Percentiles rank a stretch among this genome's conserved stretches.
Evolutionary conservation across 139 green algal genomes (phyloP).

Genomic region (Penium margaritaceum): DNA sequence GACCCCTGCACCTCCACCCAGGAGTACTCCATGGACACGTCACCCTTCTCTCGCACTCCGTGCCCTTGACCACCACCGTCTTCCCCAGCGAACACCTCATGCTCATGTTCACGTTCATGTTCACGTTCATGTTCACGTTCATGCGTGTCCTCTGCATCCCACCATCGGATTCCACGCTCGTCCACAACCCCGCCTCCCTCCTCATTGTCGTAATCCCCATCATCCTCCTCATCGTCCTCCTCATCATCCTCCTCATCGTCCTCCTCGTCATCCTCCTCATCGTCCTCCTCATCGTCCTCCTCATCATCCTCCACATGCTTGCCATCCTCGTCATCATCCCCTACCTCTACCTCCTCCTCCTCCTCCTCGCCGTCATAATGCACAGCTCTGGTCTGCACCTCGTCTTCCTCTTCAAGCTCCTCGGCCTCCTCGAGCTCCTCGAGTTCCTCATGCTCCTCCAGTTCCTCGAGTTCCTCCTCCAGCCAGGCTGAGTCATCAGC

Average conservation of each 20-base stretch:
- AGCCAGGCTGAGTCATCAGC: not conserved
- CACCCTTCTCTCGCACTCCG: no score
- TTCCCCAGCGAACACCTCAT: no score
- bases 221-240: not conserved
- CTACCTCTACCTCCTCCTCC: not conserved
- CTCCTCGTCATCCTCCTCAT: not conserved
- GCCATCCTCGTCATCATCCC: not conserved
- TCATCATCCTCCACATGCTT: not conserved
- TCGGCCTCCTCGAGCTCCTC: not conserved
- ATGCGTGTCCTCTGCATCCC: no score
- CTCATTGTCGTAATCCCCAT: no score
- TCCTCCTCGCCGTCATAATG: conserved; percentile 1
- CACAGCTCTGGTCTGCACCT: not conserved
- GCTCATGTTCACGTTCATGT: no score
- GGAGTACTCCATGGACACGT: no score
- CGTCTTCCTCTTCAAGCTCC: not conserved
- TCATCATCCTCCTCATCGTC: not conserved
- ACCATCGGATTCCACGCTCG: no score
- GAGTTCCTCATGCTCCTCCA: not conserved
- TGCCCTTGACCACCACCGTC: no score
- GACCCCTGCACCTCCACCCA: no score
- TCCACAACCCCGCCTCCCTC: no score
- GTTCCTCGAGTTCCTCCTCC: not conserved
- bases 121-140: no score
- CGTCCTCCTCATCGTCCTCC: conserved; percentile 1